phyloP scores from a whole-genome alignment of 2,329 filamentous ascomycete species.

The Colletotrichum neosansevieriae region DNA sequence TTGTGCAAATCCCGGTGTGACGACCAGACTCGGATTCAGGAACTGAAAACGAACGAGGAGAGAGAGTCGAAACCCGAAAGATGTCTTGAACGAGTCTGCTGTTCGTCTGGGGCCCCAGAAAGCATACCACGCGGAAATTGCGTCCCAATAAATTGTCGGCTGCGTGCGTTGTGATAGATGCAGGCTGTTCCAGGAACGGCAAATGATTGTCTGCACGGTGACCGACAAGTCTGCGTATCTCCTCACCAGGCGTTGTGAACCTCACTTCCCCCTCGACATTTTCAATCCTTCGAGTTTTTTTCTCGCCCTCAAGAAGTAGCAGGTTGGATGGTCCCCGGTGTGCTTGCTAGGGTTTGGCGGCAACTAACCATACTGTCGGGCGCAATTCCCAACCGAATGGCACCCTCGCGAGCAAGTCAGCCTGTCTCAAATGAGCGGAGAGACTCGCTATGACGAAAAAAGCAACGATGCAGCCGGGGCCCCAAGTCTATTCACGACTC shows the following conservation, averaged over 20 bases:
- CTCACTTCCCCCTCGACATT: not conserved
- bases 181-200: constrained; percentile 13
- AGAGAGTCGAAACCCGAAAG: not conserved
- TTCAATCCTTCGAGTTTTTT: not conserved
- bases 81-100: not conserved
- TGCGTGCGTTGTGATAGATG: constrained; percentile 16
- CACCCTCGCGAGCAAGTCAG: constrained; percentile 5
- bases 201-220: constrained; percentile 9
- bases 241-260: not conserved
- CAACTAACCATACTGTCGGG: constrained; percentile 4
- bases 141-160: not conserved
- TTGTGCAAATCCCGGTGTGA: not conserved
- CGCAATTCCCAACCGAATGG: constrained; percentile 23
- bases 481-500: constrained; percentile 13
- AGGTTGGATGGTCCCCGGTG: not conserved
- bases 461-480: constrained; percentile 17
- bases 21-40: not conserved
- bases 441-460: constrained; percentile 12
- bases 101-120: not conserved
- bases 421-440: not conserved
- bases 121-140: not conserved
- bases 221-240: not conserved
- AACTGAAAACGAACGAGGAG: not conserved
- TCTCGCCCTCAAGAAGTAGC: not conserved
- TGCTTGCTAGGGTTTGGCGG: constrained; percentile 4